Evolutionary conservation across 1,284 basidiomycete species (phyloP).

Genomic region (Boletellus deceptivus): DNA sequence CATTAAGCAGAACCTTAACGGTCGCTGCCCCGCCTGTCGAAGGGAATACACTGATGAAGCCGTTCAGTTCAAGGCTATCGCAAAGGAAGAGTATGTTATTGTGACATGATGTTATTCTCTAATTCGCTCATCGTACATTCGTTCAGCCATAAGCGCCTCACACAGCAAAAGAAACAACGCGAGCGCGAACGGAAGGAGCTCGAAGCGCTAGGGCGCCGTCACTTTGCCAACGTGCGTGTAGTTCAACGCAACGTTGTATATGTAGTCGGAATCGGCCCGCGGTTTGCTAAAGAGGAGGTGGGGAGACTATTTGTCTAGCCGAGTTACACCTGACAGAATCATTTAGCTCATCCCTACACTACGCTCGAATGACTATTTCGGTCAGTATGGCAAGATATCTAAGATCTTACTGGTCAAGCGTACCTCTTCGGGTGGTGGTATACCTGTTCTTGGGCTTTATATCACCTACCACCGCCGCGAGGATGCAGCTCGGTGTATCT

Average conservation of each 20-base stretch:
- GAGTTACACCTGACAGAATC: constrained; percentile 13
- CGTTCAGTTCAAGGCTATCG: constrained; percentile 95
- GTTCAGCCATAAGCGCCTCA: constrained; percentile 83
- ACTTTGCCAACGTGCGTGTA: constrained; percentile 91
- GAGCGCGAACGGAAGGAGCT: constrained; percentile 97
- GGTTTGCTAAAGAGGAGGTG: constrained; percentile 95
- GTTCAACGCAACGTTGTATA: constrained; percentile 97
- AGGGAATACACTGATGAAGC: constrained; percentile 91
- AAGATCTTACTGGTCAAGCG: constrained; percentile 95
- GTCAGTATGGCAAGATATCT: constrained; percentile 97
- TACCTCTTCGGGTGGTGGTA: constrained; percentile 68
- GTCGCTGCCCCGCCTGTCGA: constrained; percentile 95
- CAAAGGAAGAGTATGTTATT: constrained; percentile 85
- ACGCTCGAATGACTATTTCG: constrained; percentile 96
- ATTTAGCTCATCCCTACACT: constrained; percentile 87
- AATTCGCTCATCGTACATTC: constrained; percentile 10
- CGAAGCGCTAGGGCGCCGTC: constrained; percentile 82
- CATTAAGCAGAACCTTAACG: constrained; percentile 95
- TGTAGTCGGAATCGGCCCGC: constrained; percentile 87
- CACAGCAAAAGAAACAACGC: constrained; percentile 93
- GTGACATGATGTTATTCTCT: not conserved
- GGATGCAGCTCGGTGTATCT: constrained; percentile 92
- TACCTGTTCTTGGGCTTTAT: constrained; percentile 88
- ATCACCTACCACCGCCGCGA: constrained; percentile 95
- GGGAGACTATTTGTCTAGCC: constrained; percentile 23